Conservation (phyloP, 2,329 filamentous ascomycete genomes). For the Lachnellula occidentalis region DNA sequence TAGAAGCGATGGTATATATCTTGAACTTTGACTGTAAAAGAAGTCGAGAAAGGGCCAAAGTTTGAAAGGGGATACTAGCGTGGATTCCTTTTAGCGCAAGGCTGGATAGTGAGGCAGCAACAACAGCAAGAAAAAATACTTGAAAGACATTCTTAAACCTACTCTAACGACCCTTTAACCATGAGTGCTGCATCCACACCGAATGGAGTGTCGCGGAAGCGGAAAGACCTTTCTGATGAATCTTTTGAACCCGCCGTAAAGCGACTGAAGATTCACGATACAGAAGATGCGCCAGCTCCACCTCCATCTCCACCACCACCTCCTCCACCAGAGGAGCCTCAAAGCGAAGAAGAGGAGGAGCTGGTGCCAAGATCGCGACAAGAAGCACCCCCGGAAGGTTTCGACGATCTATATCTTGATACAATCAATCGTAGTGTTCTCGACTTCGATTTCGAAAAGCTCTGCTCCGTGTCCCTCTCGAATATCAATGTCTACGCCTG, state of each 20-base stretch:
- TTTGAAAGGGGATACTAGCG: neutral
- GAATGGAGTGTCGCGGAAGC: conserved; percentile 9
- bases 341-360: conserved; percentile 33
- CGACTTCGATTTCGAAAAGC: conserved; percentile 98
- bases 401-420: conserved; percentile 94
- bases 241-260: conserved; percentile 5
- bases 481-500: conserved; percentile 99
- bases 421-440: conserved; percentile 89
- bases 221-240: conserved; percentile 9
- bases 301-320: conserved; percentile 16
- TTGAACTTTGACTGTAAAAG: neutral
- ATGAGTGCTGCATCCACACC: conserved; percentile 8
- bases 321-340: conserved; percentile 26
- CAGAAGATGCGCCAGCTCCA: conserved; percentile 13
- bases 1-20: neutral
- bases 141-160: neutral
- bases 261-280: conserved; percentile 6
- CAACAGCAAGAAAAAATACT: neutral
- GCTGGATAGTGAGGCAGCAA: neutral
- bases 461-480: conserved; percentile 90
- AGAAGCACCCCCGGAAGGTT: conserved; percentile 75
- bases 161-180: neutral
- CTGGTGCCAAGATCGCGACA: conserved; percentile 53
- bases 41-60: neutral
- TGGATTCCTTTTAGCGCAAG: neutral